Evolutionary conservation across 2,329 filamentous ascomycete genomes (phyloP), one percentile per base, ranked within the genome.

Genomic region (Talaromyces sp.): DNA sequence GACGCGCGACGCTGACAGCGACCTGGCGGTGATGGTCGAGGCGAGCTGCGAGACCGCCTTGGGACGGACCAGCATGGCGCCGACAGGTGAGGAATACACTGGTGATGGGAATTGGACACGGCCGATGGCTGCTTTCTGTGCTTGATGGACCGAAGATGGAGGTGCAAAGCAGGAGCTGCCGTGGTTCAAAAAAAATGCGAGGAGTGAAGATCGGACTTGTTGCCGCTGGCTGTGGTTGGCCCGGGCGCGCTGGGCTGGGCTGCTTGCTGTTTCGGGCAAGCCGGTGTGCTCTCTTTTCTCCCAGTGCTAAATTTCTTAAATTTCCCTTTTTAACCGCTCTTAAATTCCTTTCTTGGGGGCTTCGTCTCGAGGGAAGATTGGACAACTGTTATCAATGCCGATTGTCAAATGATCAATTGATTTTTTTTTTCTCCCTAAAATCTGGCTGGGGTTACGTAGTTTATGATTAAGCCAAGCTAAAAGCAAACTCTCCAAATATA

Each of bases 201-300:
- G 43, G n/a, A 9, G 49, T n/a, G 24, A 26, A 8, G 49, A 52
- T 29, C 49, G 49, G 26, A 10, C 49, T 50, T 21, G 19, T 21
- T 2, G 49, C 49, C 24, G 49, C 49, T 26, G 19, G 14, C 24
- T 46, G 35, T 38, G 35, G 35, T 38, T 38, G 35, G 35, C 14
- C 35, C 35, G 43, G 43, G 9, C n/a, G 6, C n/a, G n/a, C n/a
- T 21, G 41, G 43, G n/a, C 43, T 46, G 43, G n/a, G 43, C 43
- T 46, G 43, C n/a, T 46, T 46, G 24, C 58, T 60, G 41, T 38
- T 60, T 60, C 55, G 41, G 58, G 58, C 29, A 56, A 60, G 41
- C 58, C 58, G 58, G 58, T 60, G 58, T 60, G 21, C 38, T 35
- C 11, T 29, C 1, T 7, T 6, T 46, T 46, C 17, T 46, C 13